Evolutionary conservation across 106 monocot species (phyloP), one percentile per base, ranked within the genome.

Genomic region (Dendrobium nobile): DNA sequence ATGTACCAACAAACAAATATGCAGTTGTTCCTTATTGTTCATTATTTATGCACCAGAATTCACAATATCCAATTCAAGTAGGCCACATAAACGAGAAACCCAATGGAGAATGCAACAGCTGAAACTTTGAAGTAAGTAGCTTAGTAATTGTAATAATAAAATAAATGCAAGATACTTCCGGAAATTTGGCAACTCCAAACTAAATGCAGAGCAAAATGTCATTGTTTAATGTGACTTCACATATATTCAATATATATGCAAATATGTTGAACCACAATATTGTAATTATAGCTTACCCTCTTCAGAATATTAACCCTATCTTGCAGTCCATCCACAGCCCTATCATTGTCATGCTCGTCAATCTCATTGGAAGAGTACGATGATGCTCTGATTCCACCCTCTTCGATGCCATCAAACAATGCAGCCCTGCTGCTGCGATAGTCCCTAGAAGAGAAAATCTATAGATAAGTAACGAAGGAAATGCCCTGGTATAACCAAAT

Each of bases 401-500:
- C 89, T 79, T 89, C 89, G 28, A 89, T 89, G 61, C 82, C 85
- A 85, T 89, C 89, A 85, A 89, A 89, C 17, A 87, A 55, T 82
- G 89, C 87, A 87, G 84, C 67, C 80, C 89, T 89, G 54, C 68
- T 80, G 42, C 82, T 75, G 24, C 85, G 82, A 64, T 87, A 76
- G 54, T 87, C 87, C 64, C 89, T 89, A 82, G 10, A 78, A 65
- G 72, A 79, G n/a, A 26, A 59, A 13, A 13, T 15, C 51, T 44
- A 6, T 55, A 33, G 0, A 74, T 31, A 74, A 43, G 43, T 43
- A 43, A 74, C 20, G 33, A 74, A 42, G 15, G 43, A 16, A 43
- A 61, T 22, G 61, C 4, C 61, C 0, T 61, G 58, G 15, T 18
- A 58, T 58, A 58, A 9, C 58, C 16, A 17, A 61, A 61, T 61